phyloP scores from a whole-genome alignment of 2,329 filamentous ascomycete genomes.

The Emmonsiellopsis sp. region DNA sequence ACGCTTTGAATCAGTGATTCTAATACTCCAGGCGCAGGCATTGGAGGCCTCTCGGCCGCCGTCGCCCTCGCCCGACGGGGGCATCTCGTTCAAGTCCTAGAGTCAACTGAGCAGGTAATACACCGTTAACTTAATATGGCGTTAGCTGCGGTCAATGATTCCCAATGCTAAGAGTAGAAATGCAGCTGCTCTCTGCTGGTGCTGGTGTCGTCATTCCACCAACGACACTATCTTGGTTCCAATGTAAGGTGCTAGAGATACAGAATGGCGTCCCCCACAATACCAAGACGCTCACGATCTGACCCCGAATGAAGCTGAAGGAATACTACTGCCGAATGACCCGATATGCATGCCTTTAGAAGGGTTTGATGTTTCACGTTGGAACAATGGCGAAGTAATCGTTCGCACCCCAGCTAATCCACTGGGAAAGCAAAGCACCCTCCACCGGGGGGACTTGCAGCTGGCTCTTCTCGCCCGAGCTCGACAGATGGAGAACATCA shows the following conservation, averaged over 20 bases:
- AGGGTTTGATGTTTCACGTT: not conserved
- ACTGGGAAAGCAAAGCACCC: constrained; percentile 62
- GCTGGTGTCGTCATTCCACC: constrained; percentile 78
- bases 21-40: not conserved
- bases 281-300: too few relatives aligned
- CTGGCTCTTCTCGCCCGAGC: constrained; percentile 55
- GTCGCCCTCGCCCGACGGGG: not conserved
- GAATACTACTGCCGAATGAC: not conserved
- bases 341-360: constrained; percentile 29
- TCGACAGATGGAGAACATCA: constrained; percentile 55
- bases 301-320: not conserved
- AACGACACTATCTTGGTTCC: constrained; percentile 67
- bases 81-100: not conserved
- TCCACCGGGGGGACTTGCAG: constrained; percentile 64
- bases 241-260: constrained; percentile 55
- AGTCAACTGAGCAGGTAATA: not conserved
- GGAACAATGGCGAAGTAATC: not conserved
- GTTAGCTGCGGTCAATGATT: too few relatives aligned
- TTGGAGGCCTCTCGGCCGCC: not conserved
- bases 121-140: too few relatives aligned
- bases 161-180: not conserved
- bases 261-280: constrained; percentile 21
- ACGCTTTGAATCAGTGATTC: not conserved
- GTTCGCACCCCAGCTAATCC: constrained; percentile 49
- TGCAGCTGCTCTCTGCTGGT: constrained; percentile 43